A percentile compares a stretch with the other conserved stretches of the same genome.
Conservation (phyloP, 331 rosid genomes). For the Malus hybrid region DNA sequence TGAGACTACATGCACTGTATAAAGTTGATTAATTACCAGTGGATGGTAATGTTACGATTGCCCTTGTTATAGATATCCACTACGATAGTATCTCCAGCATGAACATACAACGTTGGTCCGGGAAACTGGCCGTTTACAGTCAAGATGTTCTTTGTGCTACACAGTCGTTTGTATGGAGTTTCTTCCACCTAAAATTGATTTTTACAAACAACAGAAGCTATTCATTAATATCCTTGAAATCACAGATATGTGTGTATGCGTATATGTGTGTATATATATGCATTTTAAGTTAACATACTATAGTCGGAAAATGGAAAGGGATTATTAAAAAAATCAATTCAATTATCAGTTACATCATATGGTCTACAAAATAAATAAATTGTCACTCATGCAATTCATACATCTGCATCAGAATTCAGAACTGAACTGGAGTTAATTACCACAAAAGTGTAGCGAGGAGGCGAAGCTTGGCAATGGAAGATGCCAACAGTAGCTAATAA, state of each 20-base stretch:
- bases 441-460: constrained; percentile 11
- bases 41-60: constrained; percentile 29
- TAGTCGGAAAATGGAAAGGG: constrained; percentile 4
- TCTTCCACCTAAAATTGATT: constrained; percentile 26
- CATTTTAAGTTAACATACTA: too few species aligned
- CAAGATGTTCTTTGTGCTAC: constrained; percentile 34
- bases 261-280: too few species aligned
- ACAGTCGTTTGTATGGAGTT: constrained; percentile 27
- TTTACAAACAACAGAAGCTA: too few species aligned
- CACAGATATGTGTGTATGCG: too few species aligned
- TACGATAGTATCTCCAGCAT: constrained; percentile 27
- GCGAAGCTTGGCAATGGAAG: constrained; percentile 20
- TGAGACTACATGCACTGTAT: too few species aligned
- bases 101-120: constrained; percentile 31
- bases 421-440: background rate
- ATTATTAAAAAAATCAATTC: constrained; percentile 2
- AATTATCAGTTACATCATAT: too few species aligned
- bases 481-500: background rate
- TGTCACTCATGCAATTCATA: background rate
- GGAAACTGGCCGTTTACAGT: constrained; percentile 46
- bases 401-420: background rate
- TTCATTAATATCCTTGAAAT: too few species aligned
- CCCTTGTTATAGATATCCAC: constrained; percentile 38
- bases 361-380: too few species aligned
- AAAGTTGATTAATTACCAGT: constrained; percentile 23